Evolutionary conservation across 345 rosid species (phyloP).

Genomic region (Citrus maxima): DNA sequence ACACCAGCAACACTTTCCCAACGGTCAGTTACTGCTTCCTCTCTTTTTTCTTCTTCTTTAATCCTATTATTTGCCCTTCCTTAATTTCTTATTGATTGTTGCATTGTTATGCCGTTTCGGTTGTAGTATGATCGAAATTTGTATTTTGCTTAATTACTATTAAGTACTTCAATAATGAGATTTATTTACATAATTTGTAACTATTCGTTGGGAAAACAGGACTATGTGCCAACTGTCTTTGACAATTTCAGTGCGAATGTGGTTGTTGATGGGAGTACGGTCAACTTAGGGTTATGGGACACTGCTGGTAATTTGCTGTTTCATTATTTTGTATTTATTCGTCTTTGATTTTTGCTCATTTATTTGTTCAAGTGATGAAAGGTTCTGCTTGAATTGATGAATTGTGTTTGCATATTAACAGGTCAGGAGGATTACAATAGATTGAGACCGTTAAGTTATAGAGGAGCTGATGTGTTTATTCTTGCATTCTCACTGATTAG

Average conservation of each 20-base stretch:
- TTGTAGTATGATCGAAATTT: not conserved
- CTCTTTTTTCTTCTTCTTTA: not conserved
- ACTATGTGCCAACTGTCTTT: conserved; percentile 93
- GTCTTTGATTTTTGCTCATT: not conserved
- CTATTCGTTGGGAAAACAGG: conserved; percentile 42
- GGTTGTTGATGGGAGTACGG: conserved; percentile 89
- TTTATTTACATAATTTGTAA: not conserved
- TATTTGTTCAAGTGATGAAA: not conserved
- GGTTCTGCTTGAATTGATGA: conserved; percentile 7
- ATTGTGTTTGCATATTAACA: conserved; percentile 28
- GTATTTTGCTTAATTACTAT: not conserved
- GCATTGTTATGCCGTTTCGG: not conserved
- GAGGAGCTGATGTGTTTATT: conserved; percentile 92
- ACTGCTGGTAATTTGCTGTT: conserved; percentile 71
- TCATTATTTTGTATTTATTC: not conserved
- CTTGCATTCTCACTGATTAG: conserved; percentile 96
- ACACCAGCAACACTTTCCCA: conserved; percentile 96
- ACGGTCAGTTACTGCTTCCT: conserved; percentile 43
- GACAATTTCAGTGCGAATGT: conserved; percentile 99
- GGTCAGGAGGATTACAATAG: conserved; percentile 95
- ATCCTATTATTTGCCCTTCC: not conserved
- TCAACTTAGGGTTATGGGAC: conserved; percentile 94
- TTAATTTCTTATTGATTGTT: not conserved
- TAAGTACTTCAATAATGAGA: not conserved
- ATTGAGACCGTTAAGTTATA: conserved; percentile 80